Conservation (phyloP, 768 basidiomycete species). For the Boletales sp. region DNA sequence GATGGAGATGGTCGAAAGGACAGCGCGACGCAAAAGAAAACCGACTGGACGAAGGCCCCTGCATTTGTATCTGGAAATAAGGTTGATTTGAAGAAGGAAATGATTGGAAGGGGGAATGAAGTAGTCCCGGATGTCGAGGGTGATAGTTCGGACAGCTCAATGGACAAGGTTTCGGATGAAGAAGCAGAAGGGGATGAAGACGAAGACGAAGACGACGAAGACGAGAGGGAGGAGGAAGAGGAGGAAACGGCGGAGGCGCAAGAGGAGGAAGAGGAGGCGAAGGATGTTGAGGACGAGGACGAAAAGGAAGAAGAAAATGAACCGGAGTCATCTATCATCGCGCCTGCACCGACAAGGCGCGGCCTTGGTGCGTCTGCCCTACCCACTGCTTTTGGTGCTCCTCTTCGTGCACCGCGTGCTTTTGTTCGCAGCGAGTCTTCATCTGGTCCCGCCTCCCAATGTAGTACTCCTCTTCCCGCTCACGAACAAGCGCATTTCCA, state of each 20-base stretch:
- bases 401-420: slow-evolving; percentile 38
- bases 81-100: slow-evolving; percentile 40
- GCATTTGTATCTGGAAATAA: slow-evolving; percentile 64
- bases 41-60: slow-evolving; percentile 74
- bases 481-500: slow-evolving; percentile 79
- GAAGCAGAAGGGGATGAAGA: slow-evolving; percentile 20
- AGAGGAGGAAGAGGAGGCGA: slow-evolving; percentile 26
- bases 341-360: slow-evolving; percentile 15
- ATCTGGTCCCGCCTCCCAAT: slow-evolving; percentile 38
- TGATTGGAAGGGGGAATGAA: slow-evolving; percentile 36
- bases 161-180: slow-evolving; percentile 35
- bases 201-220: slow-evolving; percentile 13
- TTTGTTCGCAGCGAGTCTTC: slow-evolving; percentile 54
- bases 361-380: slow-evolving; percentile 28
- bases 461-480: slow-evolving; percentile 52
- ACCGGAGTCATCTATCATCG: slow-evolving; percentile 28
- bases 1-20: slow-evolving; percentile 43
- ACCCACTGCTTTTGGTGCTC: slow-evolving; percentile 38
- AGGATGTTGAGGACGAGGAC: background rate
- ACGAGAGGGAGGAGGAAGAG: slow-evolving; percentile 10
- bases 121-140: slow-evolving; percentile 34
- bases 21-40: slow-evolving; percentile 36
- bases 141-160: slow-evolving; percentile 30
- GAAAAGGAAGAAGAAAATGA: slow-evolving; percentile 22
- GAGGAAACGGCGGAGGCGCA: slow-evolving; percentile 7